Evolutionary conservation across 2,329 filamentous ascomycete species (phyloP), one percentile per base, ranked within the genome.

Genomic region (Coniochaeta sp.): DNA sequence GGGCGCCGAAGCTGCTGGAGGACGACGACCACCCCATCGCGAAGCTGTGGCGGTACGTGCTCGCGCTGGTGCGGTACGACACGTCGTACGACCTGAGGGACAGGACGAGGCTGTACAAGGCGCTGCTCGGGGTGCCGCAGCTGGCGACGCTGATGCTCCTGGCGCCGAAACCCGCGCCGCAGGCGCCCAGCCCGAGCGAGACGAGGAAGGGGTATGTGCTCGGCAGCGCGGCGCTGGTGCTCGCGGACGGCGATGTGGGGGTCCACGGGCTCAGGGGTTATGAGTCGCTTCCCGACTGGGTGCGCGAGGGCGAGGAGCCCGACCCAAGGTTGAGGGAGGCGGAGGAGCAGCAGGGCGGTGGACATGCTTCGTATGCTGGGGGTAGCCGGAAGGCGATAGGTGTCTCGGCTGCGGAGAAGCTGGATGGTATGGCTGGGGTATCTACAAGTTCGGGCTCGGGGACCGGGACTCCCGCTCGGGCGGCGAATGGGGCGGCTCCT

Each of bases 51-150:
- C 84, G 89, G 32, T 96, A 99, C 68, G 85, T 90, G 24, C 80
- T 96, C 30, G 82, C 93, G 1, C 84, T 99, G 1, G 90, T 90
- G 34, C 87, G 95, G 62, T 99, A 98, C 73, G 95, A 98, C 68
- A 91, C 88, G 0, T 97, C 93, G 0, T 99, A 96, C 73, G 93
- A 98, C 70, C 85, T 99, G 3, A 91, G 95, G 64, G 95, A 98
- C 71, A 89, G 95, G 26, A 88, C 93, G 1, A 87, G 95, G 34
- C 83, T 97, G 62, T 98, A 96, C 77, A 91, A 90, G 64, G 83
- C 92, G 1, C 84, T 99, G 1, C 84, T 99, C 1, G 82, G 86
- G 4, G 86, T 90, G 4, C 91, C 93, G 0, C 91, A 98, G 72
- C 84, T 99, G 17, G 95, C 95, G 2, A 92, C 89, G 0, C 80